Evolutionary conservation across 192 early-diverging fungal genomes (phyloP).

Genomic region (Diversispora epigaea): DNA sequence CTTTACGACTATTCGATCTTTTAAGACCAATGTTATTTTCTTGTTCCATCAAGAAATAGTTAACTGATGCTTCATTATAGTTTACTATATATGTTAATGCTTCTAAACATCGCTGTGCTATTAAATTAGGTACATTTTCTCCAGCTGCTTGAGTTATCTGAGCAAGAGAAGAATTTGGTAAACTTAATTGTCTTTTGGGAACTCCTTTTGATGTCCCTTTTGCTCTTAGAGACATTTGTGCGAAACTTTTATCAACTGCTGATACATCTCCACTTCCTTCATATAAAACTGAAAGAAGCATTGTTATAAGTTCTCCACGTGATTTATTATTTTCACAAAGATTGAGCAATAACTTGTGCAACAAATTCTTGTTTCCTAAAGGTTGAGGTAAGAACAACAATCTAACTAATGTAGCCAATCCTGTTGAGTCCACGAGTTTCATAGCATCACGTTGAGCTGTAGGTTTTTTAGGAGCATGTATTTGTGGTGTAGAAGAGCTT

Average conservation of each 20-base stretch:
- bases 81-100: conserved; percentile 76
- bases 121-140: conserved; percentile 82
- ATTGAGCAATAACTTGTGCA: conserved; percentile 73
- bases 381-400: conserved; percentile 88
- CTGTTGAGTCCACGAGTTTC: conserved; percentile 79
- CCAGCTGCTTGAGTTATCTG: conserved; percentile 37
- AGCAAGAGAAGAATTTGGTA: conserved; percentile 25
- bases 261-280: conserved; percentile 77
- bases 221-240: conserved; percentile 66
- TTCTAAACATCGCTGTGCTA: conserved; percentile 86
- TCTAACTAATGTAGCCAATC: conserved; percentile 79
- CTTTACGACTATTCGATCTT: conserved; percentile 59
- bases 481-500: conserved; percentile 20
- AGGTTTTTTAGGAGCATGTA: conserved; percentile 41
- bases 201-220: conserved; percentile 51
- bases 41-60: conserved; percentile 76
- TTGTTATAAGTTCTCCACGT: conserved; percentile 77
- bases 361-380: conserved; percentile 54
- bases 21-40: conserved; percentile 59
- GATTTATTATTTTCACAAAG: conserved; percentile 90
- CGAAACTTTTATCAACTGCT: conserved; percentile 73
- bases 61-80: conserved; percentile 73
- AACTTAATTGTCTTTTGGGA: conserved; percentile 32
- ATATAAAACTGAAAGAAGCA: conserved; percentile 82
- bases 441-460: conserved; percentile 61